Conservation (phyloP, 768 basidiomycete species). For the Macrolepiota fuliginosa region DNA sequence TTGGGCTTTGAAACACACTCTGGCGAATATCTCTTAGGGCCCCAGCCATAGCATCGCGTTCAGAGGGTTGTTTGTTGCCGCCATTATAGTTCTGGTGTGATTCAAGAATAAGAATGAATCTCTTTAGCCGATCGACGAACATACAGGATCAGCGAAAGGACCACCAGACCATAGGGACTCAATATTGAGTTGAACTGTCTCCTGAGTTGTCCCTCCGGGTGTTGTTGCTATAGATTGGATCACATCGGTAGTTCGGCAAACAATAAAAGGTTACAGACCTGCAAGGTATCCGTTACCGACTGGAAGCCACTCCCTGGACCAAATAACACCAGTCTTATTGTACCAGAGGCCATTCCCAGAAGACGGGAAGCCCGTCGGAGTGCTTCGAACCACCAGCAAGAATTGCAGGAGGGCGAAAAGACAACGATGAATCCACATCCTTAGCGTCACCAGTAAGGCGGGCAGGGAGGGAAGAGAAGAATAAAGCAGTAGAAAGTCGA, state of each 20-base stretch:
- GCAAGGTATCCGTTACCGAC: constrained; percentile 74
- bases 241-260: neutral
- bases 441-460: constrained; percentile 6
- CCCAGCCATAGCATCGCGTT: constrained; percentile 40
- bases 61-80: constrained; percentile 54
- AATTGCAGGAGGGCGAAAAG: constrained; percentile 24
- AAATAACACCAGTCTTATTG: constrained; percentile 45
- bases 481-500: neutral
- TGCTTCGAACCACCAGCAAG: constrained; percentile 9
- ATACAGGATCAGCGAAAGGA: constrained; percentile 62
- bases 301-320: constrained; percentile 63
- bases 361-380: constrained; percentile 52
- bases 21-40: constrained; percentile 53
- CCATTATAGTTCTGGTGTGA: constrained; percentile 59
- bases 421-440: constrained; percentile 24
- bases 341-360: constrained; percentile 83
- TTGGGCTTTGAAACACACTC: constrained; percentile 54
- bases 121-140: constrained; percentile 15
- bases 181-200: constrained; percentile 68
- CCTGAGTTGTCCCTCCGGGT: constrained; percentile 57
- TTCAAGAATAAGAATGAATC: neutral
- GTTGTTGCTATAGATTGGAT: constrained; percentile 50
- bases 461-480: constrained; percentile 2
- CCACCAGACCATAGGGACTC: constrained; percentile 79
- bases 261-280: constrained; percentile 33